These are phyloP conservation scores for Amanita inopinata DNA, from an alignment of 768 basidiomycete species.

Conservation along the genomic window DNA sequence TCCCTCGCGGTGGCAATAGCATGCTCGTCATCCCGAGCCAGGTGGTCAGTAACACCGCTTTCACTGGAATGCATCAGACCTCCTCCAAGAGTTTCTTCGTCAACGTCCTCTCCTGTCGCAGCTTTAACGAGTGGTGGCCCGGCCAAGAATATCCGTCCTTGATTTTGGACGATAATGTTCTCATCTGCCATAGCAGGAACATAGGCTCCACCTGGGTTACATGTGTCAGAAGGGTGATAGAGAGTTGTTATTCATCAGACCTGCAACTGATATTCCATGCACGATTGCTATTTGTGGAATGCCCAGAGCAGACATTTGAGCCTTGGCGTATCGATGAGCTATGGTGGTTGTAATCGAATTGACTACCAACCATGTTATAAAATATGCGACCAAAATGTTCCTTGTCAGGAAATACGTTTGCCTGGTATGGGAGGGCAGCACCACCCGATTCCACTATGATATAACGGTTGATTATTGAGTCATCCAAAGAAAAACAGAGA, in stretches of 20 bases:
- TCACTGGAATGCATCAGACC: constrained; percentile 88
- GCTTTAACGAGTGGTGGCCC: constrained; percentile 94
- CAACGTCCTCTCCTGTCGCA: constrained; percentile 87
- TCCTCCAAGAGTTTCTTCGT: constrained; percentile 87
- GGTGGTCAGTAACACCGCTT: constrained; percentile 85
- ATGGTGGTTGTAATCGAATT: constrained; percentile 2
- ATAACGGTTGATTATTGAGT: constrained; percentile 5
- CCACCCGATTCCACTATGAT: constrained; percentile 86
- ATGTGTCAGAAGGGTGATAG: background rate
- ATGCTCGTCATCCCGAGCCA: constrained; percentile 79
- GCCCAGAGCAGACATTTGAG: constrained; percentile 86
- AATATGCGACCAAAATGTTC: constrained; percentile 96
- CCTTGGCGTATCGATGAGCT: constrained; percentile 33
- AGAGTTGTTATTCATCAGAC: constrained; percentile 20
- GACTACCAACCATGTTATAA: constrained; percentile 79
- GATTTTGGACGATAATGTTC: constrained; percentile 83
- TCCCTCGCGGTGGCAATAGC: constrained; percentile 72
- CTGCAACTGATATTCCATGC: constrained; percentile 91
- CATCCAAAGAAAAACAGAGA: background rate
- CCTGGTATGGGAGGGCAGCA: constrained; percentile 86
- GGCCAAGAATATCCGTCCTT: constrained; percentile 90
- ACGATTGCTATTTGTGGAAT: constrained; percentile 91
- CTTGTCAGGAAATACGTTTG: constrained; percentile 91
- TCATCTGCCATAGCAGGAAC: constrained; percentile 97
- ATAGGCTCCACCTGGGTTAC: constrained; percentile 67